A percentile compares a stretch with the other conserved stretches of the same genome.
These are phyloP conservation scores for Musa itinerans DNA, from an alignment of 176 grass and related monocot genomes.

Conservation along the genomic window DNA sequence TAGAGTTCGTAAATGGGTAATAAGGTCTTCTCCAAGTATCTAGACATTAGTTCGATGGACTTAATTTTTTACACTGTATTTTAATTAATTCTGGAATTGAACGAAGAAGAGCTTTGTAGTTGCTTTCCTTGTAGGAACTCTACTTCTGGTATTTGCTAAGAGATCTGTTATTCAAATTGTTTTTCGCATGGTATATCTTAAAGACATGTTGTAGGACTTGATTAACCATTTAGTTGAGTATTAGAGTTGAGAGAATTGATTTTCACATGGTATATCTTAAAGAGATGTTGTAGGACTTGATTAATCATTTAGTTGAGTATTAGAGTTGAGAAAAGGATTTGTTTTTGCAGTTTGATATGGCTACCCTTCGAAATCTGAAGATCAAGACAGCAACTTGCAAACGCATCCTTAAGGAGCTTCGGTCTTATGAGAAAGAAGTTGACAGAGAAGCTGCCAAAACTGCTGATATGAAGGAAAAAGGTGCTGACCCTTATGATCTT, in stretches of 20 bases:
- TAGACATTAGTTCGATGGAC: too few species aligned
- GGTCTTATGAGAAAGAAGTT: slow-evolving; percentile 74
- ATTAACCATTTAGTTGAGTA: not conserved
- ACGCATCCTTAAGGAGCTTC: slow-evolving; percentile 78
- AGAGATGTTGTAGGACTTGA: not conserved
- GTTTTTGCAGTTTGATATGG: slow-evolving; percentile 30
- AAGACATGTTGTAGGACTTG: not conserved
- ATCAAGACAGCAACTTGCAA: slow-evolving; percentile 86
- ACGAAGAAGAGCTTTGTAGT: not conserved
- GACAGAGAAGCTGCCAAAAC: slow-evolving; percentile 74
- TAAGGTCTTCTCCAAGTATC: too few species aligned
- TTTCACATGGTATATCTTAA: not conserved
- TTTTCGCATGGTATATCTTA: not conserved
- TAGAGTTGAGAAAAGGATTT: not conserved
- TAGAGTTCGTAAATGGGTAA: too few species aligned
- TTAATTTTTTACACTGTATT: not conserved
- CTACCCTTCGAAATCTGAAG: slow-evolving; percentile 63
- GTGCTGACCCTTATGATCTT: slow-evolving; percentile 83
- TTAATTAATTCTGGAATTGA: not conserved
- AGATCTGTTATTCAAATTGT: not conserved
- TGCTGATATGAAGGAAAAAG: slow-evolving; percentile 82
- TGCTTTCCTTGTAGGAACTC: not conserved
- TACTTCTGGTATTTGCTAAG: not conserved
- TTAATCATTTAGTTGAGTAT: not conserved
- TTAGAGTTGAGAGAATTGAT: not conserved